Evolutionary conservation across 2,329 filamentous ascomycete genomes (phyloP).

Genomic region (Tolypocladium album): DNA sequence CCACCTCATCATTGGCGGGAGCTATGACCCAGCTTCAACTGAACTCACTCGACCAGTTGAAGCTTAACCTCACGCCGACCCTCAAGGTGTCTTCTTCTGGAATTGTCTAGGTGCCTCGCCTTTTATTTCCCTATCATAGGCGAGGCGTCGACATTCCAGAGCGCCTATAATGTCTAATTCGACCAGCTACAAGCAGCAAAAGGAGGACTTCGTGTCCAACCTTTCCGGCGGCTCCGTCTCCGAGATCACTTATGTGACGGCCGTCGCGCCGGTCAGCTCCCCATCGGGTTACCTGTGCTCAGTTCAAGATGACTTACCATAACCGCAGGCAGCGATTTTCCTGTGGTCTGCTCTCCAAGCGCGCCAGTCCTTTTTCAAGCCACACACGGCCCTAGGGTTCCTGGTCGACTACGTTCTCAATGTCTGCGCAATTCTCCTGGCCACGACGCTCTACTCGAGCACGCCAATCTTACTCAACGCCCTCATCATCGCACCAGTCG

Average conservation of each 20-base stretch:
- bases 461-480: constrained; percentile 63
- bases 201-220: constrained; percentile 93
- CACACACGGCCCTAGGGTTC: constrained; percentile 57
- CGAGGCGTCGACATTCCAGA: neutral
- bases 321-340: constrained; percentile 59
- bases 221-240: constrained; percentile 70
- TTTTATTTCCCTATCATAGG: neutral
- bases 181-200: constrained; percentile 73
- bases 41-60: neutral
- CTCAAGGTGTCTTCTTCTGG: neutral
- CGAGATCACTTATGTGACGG: constrained; percentile 81
- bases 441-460: constrained; percentile 74
- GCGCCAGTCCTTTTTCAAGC: constrained; percentile 72
- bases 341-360: constrained; percentile 86
- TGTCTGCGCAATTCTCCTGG: constrained; percentile 69
- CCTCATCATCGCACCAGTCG: constrained; percentile 61
- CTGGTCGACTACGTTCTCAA: constrained; percentile 82
- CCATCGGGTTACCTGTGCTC: neutral
- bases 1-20: neutral
- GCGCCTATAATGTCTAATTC: constrained; percentile 22
- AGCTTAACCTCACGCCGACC: neutral
- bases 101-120: neutral
- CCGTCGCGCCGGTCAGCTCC: constrained; percentile 64
- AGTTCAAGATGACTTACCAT: neutral
- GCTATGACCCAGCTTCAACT: neutral